Percentiles rank a stretch among this genome's conserved stretches.
Conservation (phyloP, 2,329 filamentous ascomycete genomes). For the Ophiostoma himal-ulmi region DNA sequence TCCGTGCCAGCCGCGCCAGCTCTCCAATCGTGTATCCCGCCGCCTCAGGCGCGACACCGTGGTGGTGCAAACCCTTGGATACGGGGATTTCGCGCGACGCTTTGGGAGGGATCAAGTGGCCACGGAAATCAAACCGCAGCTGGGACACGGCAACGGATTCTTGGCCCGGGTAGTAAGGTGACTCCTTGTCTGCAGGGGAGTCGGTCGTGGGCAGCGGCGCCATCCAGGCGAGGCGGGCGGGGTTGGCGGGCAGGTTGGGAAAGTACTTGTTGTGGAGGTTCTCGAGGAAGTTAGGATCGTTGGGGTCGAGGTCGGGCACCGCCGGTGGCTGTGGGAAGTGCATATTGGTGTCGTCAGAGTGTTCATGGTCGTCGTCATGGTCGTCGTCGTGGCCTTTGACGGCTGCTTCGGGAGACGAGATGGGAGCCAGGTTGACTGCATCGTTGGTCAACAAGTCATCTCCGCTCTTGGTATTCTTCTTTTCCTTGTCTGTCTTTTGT, state of each 20-base stretch:
- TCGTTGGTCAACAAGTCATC: not conserved
- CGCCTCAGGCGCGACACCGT: conserved; percentile 84
- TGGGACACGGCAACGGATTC: conserved; percentile 65
- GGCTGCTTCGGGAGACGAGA: conserved; percentile 30
- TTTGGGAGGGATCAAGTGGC: conserved; percentile 70
- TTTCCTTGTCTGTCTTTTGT: conserved; percentile 5
- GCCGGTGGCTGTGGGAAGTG: conserved; percentile 56
- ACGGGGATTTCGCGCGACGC: conserved; percentile 68
- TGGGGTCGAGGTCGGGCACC: conserved; percentile 71
- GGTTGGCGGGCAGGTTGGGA: conserved; percentile 77
- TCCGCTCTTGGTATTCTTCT: conserved; percentile 13
- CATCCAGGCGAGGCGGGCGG: conserved; percentile 86
- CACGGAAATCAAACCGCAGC: conserved; percentile 84
- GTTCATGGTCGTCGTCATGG: conserved; percentile 28
- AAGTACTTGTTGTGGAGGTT: conserved; percentile 92
- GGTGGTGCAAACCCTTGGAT: conserved; percentile 81
- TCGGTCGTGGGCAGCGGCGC: conserved; percentile 61
- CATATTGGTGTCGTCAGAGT: conserved; percentile 33
- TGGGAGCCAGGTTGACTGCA: conserved; percentile 38
- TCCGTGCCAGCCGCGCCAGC: conserved; percentile 72
- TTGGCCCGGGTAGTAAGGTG: conserved; percentile 75
- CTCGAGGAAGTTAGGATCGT: conserved; percentile 73
- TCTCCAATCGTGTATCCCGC: conserved; percentile 92
- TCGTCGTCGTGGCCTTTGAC: conserved; percentile 14
- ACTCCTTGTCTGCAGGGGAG: conserved; percentile 60